Base-by-base conservation (phyloP, 208 protist genomes). In the Angomonas ambiguus region DNA sequence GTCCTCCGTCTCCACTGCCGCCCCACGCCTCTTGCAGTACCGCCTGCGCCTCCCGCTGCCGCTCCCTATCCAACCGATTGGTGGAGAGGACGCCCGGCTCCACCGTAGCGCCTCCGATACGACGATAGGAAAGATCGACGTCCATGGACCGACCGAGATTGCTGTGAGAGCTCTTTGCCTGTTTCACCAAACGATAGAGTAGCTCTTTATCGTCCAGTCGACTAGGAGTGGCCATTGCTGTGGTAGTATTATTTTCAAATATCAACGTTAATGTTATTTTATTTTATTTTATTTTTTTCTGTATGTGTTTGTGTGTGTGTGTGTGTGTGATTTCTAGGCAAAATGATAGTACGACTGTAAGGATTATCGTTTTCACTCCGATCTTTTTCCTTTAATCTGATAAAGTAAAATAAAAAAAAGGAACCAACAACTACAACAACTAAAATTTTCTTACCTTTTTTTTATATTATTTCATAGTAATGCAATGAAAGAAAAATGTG, bases 131-230 rank as follows among this genome's bases (percentile, higher is more conserved):
- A 2, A 83, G 24, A 31, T 70, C 75, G 1, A 71, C 72, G 58
- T 92, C 86, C 42, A 89, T 77, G 27, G 76, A 72, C 28, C 86
- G 75, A 16, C 86, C 86, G 8, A 87, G 69, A 25, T 72, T 78
- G 62, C 86, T 89, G 65, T 85, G 80, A 0, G 74, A 78, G 32
- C 80, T 81, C 66, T 85, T 81, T 0, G 78, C 78, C 3, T 74
- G 63, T 32, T 75, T 77, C 42, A 88, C 69, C n/a, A 92, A 48
- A 25, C 30, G 64, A 30, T 65, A 30, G 34, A 92, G 71, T 18
- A 82, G 74, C 45, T 76, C 60, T 0, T 72, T 68, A 64, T 92
- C 82, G 70, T 92, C 85, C 0, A 89, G 59, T 13, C 28, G 38
- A 25, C 8, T 72, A 22, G 49, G 45, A 8, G n/a, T 32, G 4